Evolutionary conservation across 1,284 basidiomycete species (phyloP).

Genomic region (Malassezia brasiliensis): DNA sequence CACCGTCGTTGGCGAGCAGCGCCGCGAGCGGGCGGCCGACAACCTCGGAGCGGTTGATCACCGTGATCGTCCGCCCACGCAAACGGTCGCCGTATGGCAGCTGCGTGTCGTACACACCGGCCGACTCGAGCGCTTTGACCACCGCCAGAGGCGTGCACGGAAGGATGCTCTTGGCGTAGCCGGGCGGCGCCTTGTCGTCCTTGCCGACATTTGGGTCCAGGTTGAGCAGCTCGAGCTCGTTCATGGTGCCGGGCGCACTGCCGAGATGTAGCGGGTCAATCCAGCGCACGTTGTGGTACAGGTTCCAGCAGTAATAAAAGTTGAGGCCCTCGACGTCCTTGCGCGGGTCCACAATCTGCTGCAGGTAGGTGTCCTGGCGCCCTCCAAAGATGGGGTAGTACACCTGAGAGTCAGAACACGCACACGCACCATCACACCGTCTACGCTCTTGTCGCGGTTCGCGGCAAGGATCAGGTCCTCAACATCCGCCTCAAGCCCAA

Average conservation of each 20-base stretch:
- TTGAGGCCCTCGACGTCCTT: constrained; percentile 97
- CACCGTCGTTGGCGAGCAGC: constrained; percentile 86
- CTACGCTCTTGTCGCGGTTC: constrained; percentile 71
- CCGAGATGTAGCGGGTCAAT: constrained; percentile 40
- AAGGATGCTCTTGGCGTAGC: constrained; percentile 82
- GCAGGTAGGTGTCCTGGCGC: constrained; percentile 82
- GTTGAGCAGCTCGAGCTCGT: constrained; percentile 27
- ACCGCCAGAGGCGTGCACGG: constrained; percentile 94
- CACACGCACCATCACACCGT: constrained; percentile 82
- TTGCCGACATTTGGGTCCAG: constrained; percentile 22
- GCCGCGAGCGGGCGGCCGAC: constrained; percentile 90
- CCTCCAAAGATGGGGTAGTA: constrained; percentile 50
- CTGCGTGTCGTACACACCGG: constrained; percentile 83
- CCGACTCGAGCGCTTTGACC: constrained; percentile 78
- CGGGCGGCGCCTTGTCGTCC: constrained; percentile 54
- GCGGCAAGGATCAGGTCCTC: constrained; percentile 51
- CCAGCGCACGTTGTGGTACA: constrained; percentile 49
- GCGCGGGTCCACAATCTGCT: constrained; percentile 82
- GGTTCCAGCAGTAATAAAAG: constrained; percentile 54
- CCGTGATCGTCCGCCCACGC: constrained; percentile 82
- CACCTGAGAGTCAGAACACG: neutral
- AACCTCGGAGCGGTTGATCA: constrained; percentile 95
- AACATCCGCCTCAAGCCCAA: constrained; percentile 63
- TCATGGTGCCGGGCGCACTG: constrained; percentile 41
- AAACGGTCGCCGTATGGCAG: constrained; percentile 88